Conservation (phyloP, 176 grass and related monocot genomes). For the Oropetium thomaeum region DNA sequence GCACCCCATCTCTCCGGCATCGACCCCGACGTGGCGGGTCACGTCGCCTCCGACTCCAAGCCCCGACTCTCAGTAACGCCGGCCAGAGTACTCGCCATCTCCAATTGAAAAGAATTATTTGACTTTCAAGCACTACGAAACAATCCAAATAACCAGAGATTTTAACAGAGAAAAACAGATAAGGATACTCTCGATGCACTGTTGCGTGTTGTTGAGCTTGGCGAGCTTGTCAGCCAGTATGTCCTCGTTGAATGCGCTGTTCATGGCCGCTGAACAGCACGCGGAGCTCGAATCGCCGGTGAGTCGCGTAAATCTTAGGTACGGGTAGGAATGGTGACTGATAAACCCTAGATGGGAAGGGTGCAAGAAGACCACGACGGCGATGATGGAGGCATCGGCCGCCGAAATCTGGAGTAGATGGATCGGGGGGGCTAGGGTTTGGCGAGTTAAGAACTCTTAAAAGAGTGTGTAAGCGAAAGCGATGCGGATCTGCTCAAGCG, state of each 20-base stretch:
- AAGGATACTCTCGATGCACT: constrained; percentile 99
- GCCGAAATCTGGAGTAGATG: constrained; percentile 34
- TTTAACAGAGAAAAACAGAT: not conserved
- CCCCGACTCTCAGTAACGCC: too few species aligned
- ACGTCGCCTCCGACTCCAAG: too few species aligned
- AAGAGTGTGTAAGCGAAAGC: not conserved
- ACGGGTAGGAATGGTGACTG: not conserved
- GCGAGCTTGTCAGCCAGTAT: constrained; percentile 90
- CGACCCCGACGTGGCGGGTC: too few species aligned
- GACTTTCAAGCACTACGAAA: constrained; percentile 12
- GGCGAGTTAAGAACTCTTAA: constrained; percentile 15
- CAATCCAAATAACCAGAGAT: constrained; percentile 13
- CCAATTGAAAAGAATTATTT: too few species aligned
- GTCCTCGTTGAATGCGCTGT: constrained; percentile 81
- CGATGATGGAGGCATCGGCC: constrained; percentile 43
- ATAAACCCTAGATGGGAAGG: not conserved
- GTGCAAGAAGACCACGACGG: constrained; percentile 13
- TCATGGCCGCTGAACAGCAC: constrained; percentile 54
- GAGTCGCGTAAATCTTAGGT: constrained; percentile 8
- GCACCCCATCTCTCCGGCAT: too few species aligned
- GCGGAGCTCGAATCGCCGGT: constrained; percentile 29
- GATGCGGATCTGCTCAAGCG: constrained; percentile 28
- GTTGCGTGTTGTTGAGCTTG: constrained; percentile 98
- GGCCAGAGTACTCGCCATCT: too few species aligned
- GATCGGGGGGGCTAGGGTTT: constrained; percentile 54